Evolutionary conservation across 768 basidiomycete genomes (phyloP).

Genomic region (Agaricus blazei): DNA sequence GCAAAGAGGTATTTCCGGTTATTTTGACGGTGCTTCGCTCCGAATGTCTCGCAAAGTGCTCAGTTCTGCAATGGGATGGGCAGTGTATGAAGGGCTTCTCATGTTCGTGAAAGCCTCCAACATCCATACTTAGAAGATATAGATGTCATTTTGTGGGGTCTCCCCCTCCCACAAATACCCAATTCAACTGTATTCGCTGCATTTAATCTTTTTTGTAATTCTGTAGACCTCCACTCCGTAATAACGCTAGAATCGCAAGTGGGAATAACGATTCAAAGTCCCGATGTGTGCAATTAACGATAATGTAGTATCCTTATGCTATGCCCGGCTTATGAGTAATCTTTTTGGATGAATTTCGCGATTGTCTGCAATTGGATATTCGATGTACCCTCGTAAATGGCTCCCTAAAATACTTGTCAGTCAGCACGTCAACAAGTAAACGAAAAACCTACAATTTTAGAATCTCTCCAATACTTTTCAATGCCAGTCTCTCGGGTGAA

Average conservation of each 20-base stretch:
- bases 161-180: neutral
- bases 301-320: neutral
- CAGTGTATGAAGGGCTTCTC: constrained; percentile 77
- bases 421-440: neutral
- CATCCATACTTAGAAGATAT: constrained; percentile 1
- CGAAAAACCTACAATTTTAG: constrained; percentile 74
- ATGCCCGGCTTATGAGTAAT: constrained; percentile 50
- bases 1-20: constrained; percentile 78
- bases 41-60: constrained; percentile 82
- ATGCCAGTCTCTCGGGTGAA: constrained; percentile 93
- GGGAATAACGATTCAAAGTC: neutral
- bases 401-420: constrained; percentile 46
- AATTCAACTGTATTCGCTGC: neutral
- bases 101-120: constrained; percentile 38
- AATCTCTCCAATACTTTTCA: constrained; percentile 96
- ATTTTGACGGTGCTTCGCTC: constrained; percentile 82
- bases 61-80: constrained; percentile 91
- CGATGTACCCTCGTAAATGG: constrained; percentile 93
- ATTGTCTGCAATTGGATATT: constrained; percentile 98
- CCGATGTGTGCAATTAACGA: neutral
- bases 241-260: neutral
- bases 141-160: neutral
- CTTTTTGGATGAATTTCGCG: constrained; percentile 84
- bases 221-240: constrained; percentile 6
- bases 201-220: neutral